Percentiles rank a stretch among this genome's conserved stretches.
Evolutionary conservation across 306 rosid species (phyloP).

Genomic region (Oxytropis ochrocephala): DNA sequence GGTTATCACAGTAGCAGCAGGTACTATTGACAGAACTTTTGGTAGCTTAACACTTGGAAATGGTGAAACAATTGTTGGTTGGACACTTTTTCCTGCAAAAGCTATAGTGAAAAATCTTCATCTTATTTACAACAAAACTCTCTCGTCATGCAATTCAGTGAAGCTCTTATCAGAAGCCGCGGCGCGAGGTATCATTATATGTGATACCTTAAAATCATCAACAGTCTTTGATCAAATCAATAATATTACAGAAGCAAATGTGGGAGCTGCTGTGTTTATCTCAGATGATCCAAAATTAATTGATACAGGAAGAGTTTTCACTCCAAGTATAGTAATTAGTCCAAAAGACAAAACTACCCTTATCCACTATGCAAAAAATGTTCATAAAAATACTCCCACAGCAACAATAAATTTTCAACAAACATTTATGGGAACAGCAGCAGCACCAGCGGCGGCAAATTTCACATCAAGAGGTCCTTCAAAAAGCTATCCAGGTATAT

Average conservation of each 20-base stretch:
- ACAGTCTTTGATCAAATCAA: neutral
- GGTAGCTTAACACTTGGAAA: conserved; percentile 28
- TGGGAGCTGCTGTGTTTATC: conserved; percentile 32
- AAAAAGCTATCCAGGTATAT: conserved; percentile 12
- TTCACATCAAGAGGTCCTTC: conserved; percentile 54
- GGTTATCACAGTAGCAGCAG: conserved; percentile 27
- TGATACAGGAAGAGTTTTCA: conserved; percentile 15
- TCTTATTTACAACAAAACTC: conserved; percentile 21
- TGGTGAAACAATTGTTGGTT: conserved; percentile 29
- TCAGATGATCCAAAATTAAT: conserved; percentile 20
- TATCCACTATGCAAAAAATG: conserved; percentile 24
- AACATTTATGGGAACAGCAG: conserved; percentile 27
- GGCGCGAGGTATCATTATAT: conserved; percentile 13
- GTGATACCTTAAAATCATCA: conserved; percentile 14
- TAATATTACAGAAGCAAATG: neutral
- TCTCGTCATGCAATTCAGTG: conserved; percentile 34
- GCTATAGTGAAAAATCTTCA: conserved; percentile 7
- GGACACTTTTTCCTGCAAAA: conserved; percentile 30
- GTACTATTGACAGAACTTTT: conserved; percentile 31
- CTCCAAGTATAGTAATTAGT: conserved; percentile 35
- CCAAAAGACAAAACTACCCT: conserved; percentile 26
- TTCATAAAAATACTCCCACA: neutral
- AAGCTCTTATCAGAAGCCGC: neutral
- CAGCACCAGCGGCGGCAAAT: conserved; percentile 42
- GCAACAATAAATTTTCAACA: conserved; percentile 36